These are phyloP conservation scores for Fusarium penzigii DNA, from an alignment of 2,329 filamentous ascomycete species.

Conservation along the genomic window DNA sequence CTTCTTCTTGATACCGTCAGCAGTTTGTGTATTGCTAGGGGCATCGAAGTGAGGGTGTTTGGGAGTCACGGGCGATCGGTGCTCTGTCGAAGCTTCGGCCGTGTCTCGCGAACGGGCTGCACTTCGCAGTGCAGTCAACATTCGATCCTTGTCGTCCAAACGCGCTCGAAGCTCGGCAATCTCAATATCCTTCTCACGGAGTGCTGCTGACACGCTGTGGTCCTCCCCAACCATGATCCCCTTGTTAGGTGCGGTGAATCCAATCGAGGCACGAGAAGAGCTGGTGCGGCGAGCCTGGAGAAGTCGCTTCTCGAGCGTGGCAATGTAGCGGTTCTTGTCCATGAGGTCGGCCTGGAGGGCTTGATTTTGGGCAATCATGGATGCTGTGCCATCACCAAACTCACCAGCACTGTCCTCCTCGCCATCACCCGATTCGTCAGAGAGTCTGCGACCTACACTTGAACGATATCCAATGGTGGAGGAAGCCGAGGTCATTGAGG, in stretches of 20 bases:
- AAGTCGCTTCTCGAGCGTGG: conserved; percentile 87
- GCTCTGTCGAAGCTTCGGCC: conserved; percentile 58
- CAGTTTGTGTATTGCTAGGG: conserved; percentile 12
- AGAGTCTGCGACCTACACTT: conserved; percentile 45
- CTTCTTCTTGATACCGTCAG: conserved; percentile 47
- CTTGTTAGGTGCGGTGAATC: conserved; percentile 62
- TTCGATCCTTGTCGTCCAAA: conserved; percentile 92
- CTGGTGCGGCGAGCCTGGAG: conserved; percentile 88
- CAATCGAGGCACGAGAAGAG: conserved; percentile 81
- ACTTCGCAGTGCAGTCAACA: conserved; percentile 83
- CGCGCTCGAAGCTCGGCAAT: conserved; percentile 88
- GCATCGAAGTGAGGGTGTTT: conserved; percentile 12
- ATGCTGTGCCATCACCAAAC: conserved; percentile 83
- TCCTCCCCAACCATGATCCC: conserved; percentile 75
- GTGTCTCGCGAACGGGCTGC: conserved; percentile 84
- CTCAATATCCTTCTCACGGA: conserved; percentile 89
- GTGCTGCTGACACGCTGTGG: conserved; percentile 67
- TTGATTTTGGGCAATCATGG: conserved; percentile 79
- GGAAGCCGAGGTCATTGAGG: conserved; percentile 65
- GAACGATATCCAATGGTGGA: conserved; percentile 60
- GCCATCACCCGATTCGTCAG: conserved; percentile 52
- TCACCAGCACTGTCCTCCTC: conserved; percentile 73
- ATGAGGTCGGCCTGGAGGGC: conserved; percentile 91
- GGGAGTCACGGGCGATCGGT: conserved; percentile 31
- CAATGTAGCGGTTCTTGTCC: conserved; percentile 97